Conservation (phyloP, 768 basidiomycete species). For the Leccinum boreale region DNA sequence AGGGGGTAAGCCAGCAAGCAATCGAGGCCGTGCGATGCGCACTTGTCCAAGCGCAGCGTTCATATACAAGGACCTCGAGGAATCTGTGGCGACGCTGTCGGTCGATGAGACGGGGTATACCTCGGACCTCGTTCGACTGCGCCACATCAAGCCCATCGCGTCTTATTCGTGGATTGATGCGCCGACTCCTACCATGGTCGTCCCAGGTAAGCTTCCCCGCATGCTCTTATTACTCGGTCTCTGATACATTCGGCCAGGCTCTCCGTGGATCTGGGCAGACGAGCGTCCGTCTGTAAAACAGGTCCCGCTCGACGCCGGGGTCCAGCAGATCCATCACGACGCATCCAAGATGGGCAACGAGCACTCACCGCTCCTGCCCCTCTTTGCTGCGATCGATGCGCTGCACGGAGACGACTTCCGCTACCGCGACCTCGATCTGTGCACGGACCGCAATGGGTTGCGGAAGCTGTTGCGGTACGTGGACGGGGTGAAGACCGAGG, state of each 20-base stretch:
- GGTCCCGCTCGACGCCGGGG: slow-evolving; percentile 52
- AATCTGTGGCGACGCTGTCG: slow-evolving; percentile 17
- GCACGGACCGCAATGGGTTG: slow-evolving; percentile 66
- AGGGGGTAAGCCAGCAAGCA: slow-evolving; percentile 11
- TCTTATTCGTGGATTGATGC: slow-evolving; percentile 55
- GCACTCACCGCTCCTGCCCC: slow-evolving; percentile 45
- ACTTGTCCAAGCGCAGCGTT: slow-evolving; percentile 5
- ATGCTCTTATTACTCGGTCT: neutral
- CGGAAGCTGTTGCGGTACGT: slow-evolving; percentile 61
- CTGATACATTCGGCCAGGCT: slow-evolving; percentile 27
- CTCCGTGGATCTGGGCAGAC: slow-evolving; percentile 56
- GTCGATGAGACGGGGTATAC: slow-evolving; percentile 2
- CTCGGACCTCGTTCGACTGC: slow-evolving; percentile 31
- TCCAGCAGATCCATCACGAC: slow-evolving; percentile 56
- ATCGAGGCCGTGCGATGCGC: neutral
- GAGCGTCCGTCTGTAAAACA: slow-evolving; percentile 46
- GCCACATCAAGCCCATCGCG: slow-evolving; percentile 41
- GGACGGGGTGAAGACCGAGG: slow-evolving; percentile 20
- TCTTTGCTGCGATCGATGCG: slow-evolving; percentile 58
- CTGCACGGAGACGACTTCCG: slow-evolving; percentile 24
- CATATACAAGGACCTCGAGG: slow-evolving; percentile 21
- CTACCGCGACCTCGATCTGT: slow-evolving; percentile 37
- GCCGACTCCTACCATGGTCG: slow-evolving; percentile 45
- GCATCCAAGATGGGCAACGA: slow-evolving; percentile 38
- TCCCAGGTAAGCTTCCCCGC: slow-evolving; percentile 39